Conservation (phyloP, 2,329 filamentous ascomycete genomes). For the Alternaria sp. region DNA sequence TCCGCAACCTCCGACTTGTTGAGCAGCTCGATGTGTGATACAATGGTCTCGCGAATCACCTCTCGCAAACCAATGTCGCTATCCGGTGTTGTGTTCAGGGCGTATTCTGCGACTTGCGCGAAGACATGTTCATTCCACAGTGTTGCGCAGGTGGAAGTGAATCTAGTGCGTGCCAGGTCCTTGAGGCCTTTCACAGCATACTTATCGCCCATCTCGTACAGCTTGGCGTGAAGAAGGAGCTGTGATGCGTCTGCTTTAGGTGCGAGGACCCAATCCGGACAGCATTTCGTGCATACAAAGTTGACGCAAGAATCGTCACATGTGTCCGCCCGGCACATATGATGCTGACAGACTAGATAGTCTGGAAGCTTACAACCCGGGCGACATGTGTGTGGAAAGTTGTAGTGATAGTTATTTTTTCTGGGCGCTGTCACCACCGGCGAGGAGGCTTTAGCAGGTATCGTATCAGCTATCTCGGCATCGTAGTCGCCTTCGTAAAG, state of each 20-base stretch:
- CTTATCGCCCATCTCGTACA: slow-evolving; percentile 17
- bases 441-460: neutral
- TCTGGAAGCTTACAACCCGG: neutral
- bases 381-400: neutral
- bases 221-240: neutral
- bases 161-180: slow-evolving; percentile 8
- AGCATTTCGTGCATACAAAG: neutral
- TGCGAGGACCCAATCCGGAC: neutral
- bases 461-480: neutral
- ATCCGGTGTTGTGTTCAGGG: neutral
- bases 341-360: neutral
- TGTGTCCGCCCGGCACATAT: fast-evolving
- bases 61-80: neutral
- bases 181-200: slow-evolving; percentile 13
- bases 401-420: no score
- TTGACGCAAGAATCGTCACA: neutral
- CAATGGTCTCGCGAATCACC: neutral
- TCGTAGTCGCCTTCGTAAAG: slow-evolving; percentile 27
- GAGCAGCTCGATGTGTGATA: neutral
- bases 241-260: neutral
- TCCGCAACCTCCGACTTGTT: neutral
- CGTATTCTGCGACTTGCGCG: neutral
- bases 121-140: neutral
- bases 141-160: neutral
- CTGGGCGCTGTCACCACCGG: no score